A percentile compares a stretch with the other conserved stretches of the same genome.
Evolutionary conservation across 257 asterid genomes (phyloP).

Genomic region (Plectranthus barbatus): DNA sequence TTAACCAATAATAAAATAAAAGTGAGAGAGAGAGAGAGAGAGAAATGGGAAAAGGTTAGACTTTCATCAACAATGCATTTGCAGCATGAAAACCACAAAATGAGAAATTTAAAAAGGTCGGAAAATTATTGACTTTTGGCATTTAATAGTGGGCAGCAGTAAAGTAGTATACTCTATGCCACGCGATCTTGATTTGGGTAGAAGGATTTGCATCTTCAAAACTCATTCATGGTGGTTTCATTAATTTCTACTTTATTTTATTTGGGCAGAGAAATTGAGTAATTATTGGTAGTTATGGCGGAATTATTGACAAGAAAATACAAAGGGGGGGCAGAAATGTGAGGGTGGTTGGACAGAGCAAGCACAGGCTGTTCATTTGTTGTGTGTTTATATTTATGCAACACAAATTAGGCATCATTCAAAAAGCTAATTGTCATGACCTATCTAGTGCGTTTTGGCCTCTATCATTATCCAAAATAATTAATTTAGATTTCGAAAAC

Average conservation of each 20-base stretch:
- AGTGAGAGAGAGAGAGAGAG: no score
- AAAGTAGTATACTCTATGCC: neutral
- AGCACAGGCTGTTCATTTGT: conserved; percentile 31
- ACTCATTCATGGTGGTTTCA: conserved; percentile 2
- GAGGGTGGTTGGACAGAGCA: conserved; percentile 12
- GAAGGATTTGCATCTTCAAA: conserved; percentile 1
- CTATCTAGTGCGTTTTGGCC: conserved; percentile 14
- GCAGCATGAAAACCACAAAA: neutral
- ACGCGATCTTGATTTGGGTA: conserved; percentile 9
- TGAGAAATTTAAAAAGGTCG: neutral
- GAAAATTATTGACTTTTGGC: conserved; percentile 15
- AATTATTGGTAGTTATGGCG: conserved; percentile 16
- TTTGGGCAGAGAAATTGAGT: neutral
- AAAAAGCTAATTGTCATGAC: conserved; percentile 19
- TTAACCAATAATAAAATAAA: neutral
- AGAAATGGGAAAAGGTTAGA: neutral
- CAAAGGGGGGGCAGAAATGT: neutral
- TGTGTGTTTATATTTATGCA: conserved; percentile 18
- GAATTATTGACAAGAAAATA: conserved; percentile 5
- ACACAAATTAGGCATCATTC: conserved; percentile 10
- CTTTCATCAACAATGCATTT: neutral
- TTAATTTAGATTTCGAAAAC: conserved; percentile 14
- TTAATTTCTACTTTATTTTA: neutral
- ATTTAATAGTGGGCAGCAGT: conserved; percentile 3
- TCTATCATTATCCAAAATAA: neutral